These are phyloP conservation scores for Ordospora pajunii DNA, from an alignment of 371 early-diverging fungal species.

Conservation along the genomic window DNA sequence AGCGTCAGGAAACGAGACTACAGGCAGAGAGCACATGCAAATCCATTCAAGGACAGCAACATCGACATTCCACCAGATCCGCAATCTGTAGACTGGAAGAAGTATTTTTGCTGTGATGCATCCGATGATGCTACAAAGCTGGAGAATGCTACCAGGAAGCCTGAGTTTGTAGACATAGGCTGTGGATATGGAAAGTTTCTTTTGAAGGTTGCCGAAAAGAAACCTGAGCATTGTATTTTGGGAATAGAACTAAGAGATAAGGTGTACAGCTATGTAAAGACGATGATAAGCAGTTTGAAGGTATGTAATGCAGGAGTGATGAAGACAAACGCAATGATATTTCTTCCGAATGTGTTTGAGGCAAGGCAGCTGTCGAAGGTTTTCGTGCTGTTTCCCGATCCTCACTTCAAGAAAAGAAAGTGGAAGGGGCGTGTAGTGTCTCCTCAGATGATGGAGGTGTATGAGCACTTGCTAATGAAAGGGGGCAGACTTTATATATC, in stretches of 20 bases:
- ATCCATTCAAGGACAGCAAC: conserved; percentile 64
- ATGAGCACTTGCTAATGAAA: conserved; percentile 49
- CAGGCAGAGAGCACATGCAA: conserved; percentile 92
- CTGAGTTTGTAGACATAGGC: conserved; percentile 91
- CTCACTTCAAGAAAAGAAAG: conserved; percentile 97
- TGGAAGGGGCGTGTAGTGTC: conserved; percentile 95
- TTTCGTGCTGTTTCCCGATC: conserved; percentile 93
- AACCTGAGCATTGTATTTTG: conserved; percentile 75
- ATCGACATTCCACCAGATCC: conserved; percentile 71
- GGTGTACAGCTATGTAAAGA: conserved; percentile 77
- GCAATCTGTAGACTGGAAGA: conserved; percentile 73
- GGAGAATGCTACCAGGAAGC: conserved; percentile 65
- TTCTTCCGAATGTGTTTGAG: conserved; percentile 87
- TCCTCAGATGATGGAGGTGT: conserved; percentile 48
- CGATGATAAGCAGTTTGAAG: conserved; percentile 52
- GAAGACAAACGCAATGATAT: conserved; percentile 96
- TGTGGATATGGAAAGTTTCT: conserved; percentile 94
- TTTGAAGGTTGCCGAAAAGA: conserved; percentile 74
- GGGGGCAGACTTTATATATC: conserved; percentile 58
- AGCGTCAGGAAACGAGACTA: conserved; percentile 67
- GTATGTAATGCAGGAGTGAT: conserved; percentile 80
- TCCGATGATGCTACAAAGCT: too few relatives aligned
- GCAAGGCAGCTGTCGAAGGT: conserved; percentile 82
- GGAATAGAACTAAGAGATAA: conserved; percentile 97
- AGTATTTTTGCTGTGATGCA: conserved; percentile 63